phyloP scores from a whole-genome alignment of 371 early-diverging fungal genomes.

The Mucor velutinosus region DNA sequence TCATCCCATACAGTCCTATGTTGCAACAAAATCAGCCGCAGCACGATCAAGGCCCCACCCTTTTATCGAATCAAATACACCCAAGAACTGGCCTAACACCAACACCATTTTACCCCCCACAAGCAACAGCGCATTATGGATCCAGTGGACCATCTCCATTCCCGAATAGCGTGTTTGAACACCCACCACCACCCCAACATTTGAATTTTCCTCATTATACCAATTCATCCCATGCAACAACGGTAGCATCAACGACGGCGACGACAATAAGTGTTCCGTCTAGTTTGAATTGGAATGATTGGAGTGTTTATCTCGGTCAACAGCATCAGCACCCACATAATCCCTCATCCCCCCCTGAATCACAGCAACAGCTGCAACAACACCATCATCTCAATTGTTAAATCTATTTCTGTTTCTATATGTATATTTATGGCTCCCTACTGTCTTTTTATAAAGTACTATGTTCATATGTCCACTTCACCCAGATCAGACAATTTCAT shows the following conservation, averaged over 20 bases:
- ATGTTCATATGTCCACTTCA: neutral
- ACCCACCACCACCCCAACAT: neutral
- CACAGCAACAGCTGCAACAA: neutral
- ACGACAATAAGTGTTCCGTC: constrained; percentile 9
- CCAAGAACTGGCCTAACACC: constrained; percentile 4
- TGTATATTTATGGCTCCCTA: neutral
- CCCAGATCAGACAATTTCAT: neutral
- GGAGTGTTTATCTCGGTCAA: constrained; percentile 23
- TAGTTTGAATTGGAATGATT: constrained; percentile 26
- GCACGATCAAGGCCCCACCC: constrained; percentile 3
- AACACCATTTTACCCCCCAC: neutral
- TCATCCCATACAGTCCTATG: neutral
- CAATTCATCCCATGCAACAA: neutral
- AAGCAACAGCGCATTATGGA: neutral
- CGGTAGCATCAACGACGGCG: neutral
- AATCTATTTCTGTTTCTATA: neutral
- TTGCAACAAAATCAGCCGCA: neutral
- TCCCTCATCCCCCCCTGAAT: neutral
- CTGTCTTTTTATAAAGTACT: neutral
- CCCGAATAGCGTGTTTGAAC: neutral
- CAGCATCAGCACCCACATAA: neutral
- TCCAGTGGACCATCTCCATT: neutral
- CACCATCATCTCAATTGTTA: neutral
- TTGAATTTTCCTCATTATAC: neutral
- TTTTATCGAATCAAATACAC: constrained; percentile 5